Conservation (phyloP, 139 green algal genomes). For the Nannochloris sp. region DNA sequence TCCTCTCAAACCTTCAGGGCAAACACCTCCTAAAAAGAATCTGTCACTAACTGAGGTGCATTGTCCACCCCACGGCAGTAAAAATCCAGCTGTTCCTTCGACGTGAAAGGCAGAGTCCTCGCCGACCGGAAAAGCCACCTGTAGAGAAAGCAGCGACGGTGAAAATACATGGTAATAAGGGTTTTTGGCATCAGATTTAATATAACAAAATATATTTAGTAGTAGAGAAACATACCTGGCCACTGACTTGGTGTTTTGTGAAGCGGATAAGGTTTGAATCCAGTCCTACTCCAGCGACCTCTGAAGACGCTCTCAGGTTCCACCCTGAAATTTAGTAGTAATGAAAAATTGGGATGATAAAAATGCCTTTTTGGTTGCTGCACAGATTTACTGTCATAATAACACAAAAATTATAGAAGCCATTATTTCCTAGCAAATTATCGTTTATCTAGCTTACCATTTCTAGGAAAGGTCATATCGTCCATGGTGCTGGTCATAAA, state of each 20-base stretch:
- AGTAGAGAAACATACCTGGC: too few relatives aligned
- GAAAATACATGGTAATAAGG: too few relatives aligned
- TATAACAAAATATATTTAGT: not conserved
- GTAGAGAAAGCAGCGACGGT: too few relatives aligned
- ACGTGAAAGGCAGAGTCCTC: conserved; percentile 9
- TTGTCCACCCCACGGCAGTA: conserved; percentile 45
- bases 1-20: conserved; percentile 38
- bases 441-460: too few relatives aligned
- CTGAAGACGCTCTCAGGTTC: conserved; percentile 24
- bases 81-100: conserved; percentile 23
- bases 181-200: too few relatives aligned
- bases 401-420: too few relatives aligned
- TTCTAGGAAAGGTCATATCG: conserved; percentile 8
- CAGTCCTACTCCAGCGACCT: conserved; percentile 47
- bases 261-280: conserved; percentile 36
- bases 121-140: conserved; percentile 5
- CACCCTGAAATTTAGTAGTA: conserved; percentile 31
- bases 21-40: conserved; percentile 66
- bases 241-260: conserved; percentile 33
- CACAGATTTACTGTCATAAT: not conserved
- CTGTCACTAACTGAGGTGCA: conserved; percentile 50
- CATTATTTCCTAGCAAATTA: too few relatives aligned
- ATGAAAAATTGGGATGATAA: not conserved
- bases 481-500: conserved; percentile 18
- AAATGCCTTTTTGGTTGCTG: not conserved